A percentile compares a stretch with the other conserved stretches of the same genome.
Conservation (phyloP, 805 yeast genomes). For the Torulaspora delbrueckii region DNA sequence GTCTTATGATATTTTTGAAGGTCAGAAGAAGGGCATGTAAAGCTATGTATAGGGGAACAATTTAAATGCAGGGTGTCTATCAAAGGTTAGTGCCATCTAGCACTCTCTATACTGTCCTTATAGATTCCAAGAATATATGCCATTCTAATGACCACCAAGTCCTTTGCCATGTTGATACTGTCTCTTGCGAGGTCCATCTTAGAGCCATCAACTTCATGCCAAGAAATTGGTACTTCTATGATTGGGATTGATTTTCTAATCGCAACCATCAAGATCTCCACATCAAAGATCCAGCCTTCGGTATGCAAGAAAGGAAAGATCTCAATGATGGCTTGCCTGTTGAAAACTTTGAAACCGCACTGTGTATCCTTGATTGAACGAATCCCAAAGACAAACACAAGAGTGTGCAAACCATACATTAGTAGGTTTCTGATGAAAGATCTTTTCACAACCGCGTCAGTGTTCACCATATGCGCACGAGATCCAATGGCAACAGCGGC, state of each 20-base stretch:
- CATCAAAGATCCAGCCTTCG: conserved; percentile 98
- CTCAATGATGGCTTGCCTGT: conserved; percentile 53
- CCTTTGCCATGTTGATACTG: conserved; percentile 88
- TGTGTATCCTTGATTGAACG: conserved; percentile 87
- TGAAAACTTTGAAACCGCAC: conserved; percentile 94
- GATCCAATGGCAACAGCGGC: conserved; percentile 83
- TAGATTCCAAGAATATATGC: conserved; percentile 86
- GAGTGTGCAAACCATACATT: conserved; percentile 86
- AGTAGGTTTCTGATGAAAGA: conserved; percentile 81
- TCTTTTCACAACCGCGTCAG: conserved; percentile 95
- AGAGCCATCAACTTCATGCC: conserved; percentile 97
- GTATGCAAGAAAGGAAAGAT: conserved; percentile 92
- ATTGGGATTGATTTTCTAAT: conserved; percentile 62
- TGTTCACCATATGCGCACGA: conserved; percentile 92
- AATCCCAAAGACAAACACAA: conserved; percentile 86
- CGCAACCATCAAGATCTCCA: conserved; percentile 81
- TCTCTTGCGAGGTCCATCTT: conserved; percentile 90
- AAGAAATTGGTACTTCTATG: conserved; percentile 77
- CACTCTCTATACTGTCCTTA: conserved; percentile 33
- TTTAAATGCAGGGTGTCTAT: conserved; percentile 2
- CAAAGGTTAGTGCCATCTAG: conserved; percentile 3
- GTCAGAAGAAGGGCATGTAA: conserved; percentile 32
- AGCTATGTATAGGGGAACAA: neutral
- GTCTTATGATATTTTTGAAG: conserved; percentile 36
- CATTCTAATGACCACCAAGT: conserved; percentile 81